Percentiles rank a stretch among this genome's conserved stretches.
Evolutionary conservation across 1,284 basidiomycete genomes (phyloP).

Genomic region (Cryptococcus sp.): DNA sequence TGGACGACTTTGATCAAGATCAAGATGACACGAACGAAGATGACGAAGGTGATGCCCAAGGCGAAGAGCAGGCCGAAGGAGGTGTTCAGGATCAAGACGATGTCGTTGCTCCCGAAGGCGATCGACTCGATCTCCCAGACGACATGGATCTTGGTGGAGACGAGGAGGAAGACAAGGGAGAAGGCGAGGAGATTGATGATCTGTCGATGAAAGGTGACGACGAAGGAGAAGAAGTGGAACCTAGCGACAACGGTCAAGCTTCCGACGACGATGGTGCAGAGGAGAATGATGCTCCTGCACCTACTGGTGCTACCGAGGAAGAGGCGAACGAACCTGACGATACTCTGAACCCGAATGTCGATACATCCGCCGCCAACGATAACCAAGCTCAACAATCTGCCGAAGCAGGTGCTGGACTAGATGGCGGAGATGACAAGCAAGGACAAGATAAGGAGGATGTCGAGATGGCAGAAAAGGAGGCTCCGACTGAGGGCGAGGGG

Average conservation of each 20-base stretch:
- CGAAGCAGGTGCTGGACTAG: constrained; percentile 38
- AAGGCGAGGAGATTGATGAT: constrained; percentile 48
- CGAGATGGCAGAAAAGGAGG: constrained; percentile 33
- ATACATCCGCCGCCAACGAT: constrained; percentile 36
- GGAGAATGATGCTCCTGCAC: constrained; percentile 34
- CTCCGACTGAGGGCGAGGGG: constrained; percentile 32
- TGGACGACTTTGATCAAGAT: constrained; percentile 43
- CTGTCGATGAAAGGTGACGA: constrained; percentile 46
- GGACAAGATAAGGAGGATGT: constrained; percentile 26
- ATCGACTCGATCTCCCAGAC: constrained; percentile 78
- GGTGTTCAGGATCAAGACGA: constrained; percentile 54
- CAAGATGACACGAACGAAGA: constrained; percentile 5
- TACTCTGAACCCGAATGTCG: constrained; percentile 35
- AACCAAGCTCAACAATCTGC: constrained; percentile 33
- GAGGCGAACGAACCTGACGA: constrained; percentile 36
- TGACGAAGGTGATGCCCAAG: constrained; percentile 9
- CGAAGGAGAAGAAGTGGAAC: constrained; percentile 31
- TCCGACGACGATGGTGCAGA: constrained; percentile 24
- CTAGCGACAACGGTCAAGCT: constrained; percentile 7
- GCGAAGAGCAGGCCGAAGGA: constrained; percentile 44
- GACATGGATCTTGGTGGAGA: constrained; percentile 64
- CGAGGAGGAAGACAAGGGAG: constrained; percentile 50
- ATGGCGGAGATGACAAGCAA: constrained; percentile 38
- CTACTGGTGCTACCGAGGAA: constrained; percentile 41
- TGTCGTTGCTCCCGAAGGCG: constrained; percentile 66